A percentile compares a stretch with the other conserved stretches of the same genome.
phyloP scores from a whole-genome alignment of 257 asterid genomes.

The Apocynum venetum region DNA sequence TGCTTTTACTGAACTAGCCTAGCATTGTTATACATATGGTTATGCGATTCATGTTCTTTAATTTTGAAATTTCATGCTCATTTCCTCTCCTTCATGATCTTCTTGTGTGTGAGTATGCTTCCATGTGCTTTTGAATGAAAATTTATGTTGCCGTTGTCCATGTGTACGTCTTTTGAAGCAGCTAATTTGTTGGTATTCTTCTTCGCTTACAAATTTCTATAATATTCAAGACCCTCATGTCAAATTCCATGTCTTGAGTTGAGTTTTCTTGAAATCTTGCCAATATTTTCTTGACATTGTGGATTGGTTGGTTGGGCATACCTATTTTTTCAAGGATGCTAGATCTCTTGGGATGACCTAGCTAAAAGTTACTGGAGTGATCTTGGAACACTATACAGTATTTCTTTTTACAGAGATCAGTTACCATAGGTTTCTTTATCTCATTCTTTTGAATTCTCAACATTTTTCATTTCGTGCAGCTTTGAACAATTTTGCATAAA shows the following conservation, averaged over 20 bases:
- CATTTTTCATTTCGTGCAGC: conserved; percentile 42
- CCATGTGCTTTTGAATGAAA: not conserved
- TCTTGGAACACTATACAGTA: not conserved
- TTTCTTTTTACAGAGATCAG: conserved; percentile 1
- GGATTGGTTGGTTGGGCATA: not conserved
- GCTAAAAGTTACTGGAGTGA: not conserved
- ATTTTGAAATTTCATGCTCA: not conserved
- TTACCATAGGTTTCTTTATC: not conserved
- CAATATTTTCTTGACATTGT: not conserved
- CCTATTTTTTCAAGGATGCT: conserved; percentile 4
- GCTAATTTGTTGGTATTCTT: not conserved
- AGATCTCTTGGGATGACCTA: not conserved
- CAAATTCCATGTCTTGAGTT: not conserved
- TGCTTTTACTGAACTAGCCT: not conserved
- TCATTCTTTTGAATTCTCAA: not conserved
- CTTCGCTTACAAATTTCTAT: not conserved
- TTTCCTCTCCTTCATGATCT: not conserved
- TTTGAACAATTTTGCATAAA: conserved; percentile 96
- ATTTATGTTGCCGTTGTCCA: not conserved
- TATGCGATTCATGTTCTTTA: not conserved
- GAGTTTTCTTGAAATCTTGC: not conserved
- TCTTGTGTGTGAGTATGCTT: not conserved
- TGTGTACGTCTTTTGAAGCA: not conserved
- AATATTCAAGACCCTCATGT: not conserved
- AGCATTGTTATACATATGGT: not conserved